A percentile compares a stretch with the other conserved stretches of the same genome.
Evolutionary conservation across 1,284 basidiomycete genomes (phyloP).

Genomic region (Heterobasidion parviporum): DNA sequence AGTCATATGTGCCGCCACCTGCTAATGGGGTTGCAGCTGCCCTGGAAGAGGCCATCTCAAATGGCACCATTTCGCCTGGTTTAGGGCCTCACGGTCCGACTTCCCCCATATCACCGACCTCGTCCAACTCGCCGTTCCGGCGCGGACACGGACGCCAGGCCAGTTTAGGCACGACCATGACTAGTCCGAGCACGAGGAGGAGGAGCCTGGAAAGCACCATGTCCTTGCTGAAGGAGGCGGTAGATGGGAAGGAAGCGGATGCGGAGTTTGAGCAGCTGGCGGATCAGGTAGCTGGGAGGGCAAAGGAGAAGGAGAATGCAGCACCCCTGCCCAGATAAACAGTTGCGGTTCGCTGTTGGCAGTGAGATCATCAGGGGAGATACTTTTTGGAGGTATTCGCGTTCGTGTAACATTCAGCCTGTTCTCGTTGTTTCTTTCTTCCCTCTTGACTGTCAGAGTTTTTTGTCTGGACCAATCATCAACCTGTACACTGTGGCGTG

Average conservation of each 20-base stretch:
- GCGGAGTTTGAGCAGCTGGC: slow-evolving; percentile 26
- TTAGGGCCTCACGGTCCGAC: slow-evolving; percentile 19
- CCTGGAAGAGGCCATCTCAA: slow-evolving; percentile 40
- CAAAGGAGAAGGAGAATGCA: slow-evolving; percentile 1
- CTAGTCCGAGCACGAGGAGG: slow-evolving; percentile 87
- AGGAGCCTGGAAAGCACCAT: slow-evolving; percentile 95
- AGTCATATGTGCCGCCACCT: slow-evolving; percentile 35
- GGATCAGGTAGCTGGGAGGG: slow-evolving; percentile 20
- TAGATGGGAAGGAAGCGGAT: slow-evolving; percentile 55
- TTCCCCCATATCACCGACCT: slow-evolving; percentile 24
- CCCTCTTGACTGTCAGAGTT: neutral
- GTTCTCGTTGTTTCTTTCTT: neutral
- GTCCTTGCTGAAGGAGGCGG: slow-evolving; percentile 86
- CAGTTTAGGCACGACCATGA: slow-evolving; percentile 94
- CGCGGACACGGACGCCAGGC: slow-evolving; percentile 66
- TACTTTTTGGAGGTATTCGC: neutral
- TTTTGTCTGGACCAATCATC: neutral
- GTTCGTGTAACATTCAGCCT: neutral
- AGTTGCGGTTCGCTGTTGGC: neutral
- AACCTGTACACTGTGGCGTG: neutral
- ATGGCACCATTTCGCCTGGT: slow-evolving; percentile 21
- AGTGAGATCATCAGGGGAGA: neutral
- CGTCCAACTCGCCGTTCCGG: slow-evolving; percentile 41
- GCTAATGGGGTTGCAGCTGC: slow-evolving; percentile 45
- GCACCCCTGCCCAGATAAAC: neutral